Percentiles rank a stretch among this genome's conserved stretches.
phyloP scores from a whole-genome alignment of 1,139 yeast genomes.

The Zygotorulaspora mrakii region DNA sequence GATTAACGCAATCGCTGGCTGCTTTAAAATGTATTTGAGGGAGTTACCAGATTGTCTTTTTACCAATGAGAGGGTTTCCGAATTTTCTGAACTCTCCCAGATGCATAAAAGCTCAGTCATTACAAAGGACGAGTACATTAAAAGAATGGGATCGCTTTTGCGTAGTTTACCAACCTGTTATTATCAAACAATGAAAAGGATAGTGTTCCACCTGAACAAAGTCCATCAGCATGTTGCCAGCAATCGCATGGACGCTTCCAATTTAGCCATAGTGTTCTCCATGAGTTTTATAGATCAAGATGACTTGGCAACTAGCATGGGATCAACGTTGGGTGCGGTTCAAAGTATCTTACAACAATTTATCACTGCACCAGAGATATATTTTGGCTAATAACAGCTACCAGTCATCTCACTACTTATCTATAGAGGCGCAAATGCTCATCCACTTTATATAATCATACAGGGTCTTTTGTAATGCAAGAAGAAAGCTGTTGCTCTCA shows the following conservation, averaged over 20 bases:
- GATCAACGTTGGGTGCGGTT: conserved; percentile 42
- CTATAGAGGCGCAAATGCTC: too few species aligned
- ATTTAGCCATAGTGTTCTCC: conserved; percentile 72
- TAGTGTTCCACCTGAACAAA: conserved; percentile 64
- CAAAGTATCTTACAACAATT: conserved; percentile 40
- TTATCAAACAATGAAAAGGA: conserved; percentile 60
- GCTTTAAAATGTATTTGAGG: conserved; percentile 78
- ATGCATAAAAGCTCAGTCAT: conserved; percentile 32
- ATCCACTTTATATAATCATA: neutral
- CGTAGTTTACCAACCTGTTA: conserved; percentile 57
- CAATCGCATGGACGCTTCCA: conserved; percentile 76
- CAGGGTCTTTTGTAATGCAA: too few species aligned
- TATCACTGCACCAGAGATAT: conserved; percentile 37
- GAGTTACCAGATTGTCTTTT: conserved; percentile 87
- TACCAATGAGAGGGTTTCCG: conserved; percentile 54
- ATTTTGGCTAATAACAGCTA: conserved; percentile 15
- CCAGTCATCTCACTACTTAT: too few species aligned
- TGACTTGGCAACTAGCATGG: conserved; percentile 41
- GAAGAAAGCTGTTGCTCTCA: too few species aligned
- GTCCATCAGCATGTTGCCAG: conserved; percentile 56
- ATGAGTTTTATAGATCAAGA: conserved; percentile 52
- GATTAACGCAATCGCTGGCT: conserved; percentile 84
- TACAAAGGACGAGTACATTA: conserved; percentile 21
- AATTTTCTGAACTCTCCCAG: conserved; percentile 44
- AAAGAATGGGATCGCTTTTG: conserved; percentile 42